Evolutionary conservation across 2,329 filamentous ascomycete genomes (phyloP).

Genomic region (Cordyceps cicadae): DNA sequence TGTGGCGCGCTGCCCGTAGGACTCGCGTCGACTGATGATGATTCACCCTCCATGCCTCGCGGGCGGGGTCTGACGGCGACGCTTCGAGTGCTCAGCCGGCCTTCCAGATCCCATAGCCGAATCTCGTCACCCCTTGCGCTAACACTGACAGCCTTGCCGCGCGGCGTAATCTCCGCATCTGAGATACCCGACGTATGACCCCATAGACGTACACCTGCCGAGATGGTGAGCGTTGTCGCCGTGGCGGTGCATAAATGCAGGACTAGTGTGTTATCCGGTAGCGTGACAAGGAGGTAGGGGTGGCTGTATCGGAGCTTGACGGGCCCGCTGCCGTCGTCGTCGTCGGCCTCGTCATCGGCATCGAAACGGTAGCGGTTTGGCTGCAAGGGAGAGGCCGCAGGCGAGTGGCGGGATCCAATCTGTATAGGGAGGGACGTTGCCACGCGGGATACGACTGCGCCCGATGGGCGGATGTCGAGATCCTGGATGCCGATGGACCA

Average conservation of each 20-base stretch:
- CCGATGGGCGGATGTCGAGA: conserved; percentile 49
- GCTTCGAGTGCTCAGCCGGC: conserved; percentile 48
- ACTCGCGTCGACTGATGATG: conserved; percentile 16
- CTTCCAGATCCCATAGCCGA: conserved; percentile 84
- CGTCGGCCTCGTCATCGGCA: conserved; percentile 12
- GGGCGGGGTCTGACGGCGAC: conserved; percentile 41
- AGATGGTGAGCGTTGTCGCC: conserved; percentile 56
- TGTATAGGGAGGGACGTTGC: conserved; percentile 28
- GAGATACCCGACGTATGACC: conserved; percentile 87
- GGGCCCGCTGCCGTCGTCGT: conserved; percentile 35
- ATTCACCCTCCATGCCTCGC: background rate
- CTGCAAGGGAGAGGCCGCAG: conserved; percentile 11
- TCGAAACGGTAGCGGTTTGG: conserved; percentile 4
- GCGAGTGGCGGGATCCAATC: conserved; percentile 16
- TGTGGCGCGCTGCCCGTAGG: background rate
- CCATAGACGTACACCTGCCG: conserved; percentile 70
- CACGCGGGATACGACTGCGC: conserved; percentile 28
- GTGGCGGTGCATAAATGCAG: conserved; percentile 75
- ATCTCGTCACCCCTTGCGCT: conserved; percentile 71
- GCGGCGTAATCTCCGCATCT: conserved; percentile 72
- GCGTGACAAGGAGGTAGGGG: conserved; percentile 75
- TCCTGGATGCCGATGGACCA: conserved; percentile 94
- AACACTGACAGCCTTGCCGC: conserved; percentile 85
- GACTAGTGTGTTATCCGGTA: conserved; percentile 81
- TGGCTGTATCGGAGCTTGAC: conserved; percentile 63